These are phyloP conservation scores for Cucurbita pepo DNA, from an alignment of 306 rosid genomes.

Conservation along the genomic window DNA sequence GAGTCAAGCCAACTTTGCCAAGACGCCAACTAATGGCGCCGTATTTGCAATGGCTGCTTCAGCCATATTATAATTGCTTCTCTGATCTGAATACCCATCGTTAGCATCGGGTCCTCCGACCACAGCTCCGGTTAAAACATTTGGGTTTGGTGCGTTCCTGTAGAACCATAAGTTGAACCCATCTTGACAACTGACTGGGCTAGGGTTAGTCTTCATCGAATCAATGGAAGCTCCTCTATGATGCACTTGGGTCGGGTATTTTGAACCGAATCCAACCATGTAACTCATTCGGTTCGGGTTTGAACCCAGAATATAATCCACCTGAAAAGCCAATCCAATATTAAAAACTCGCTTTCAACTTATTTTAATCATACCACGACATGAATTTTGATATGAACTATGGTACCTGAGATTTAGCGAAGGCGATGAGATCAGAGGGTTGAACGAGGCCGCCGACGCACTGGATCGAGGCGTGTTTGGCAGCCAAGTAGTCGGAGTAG, in stretches of 20 bases:
- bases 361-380: no score
- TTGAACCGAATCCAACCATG: constrained; percentile 59
- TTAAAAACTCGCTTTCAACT: no score
- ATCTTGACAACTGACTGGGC: constrained; percentile 24
- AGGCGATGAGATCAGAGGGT: constrained; percentile 19
- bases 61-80: constrained; percentile 20
- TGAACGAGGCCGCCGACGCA: constrained; percentile 11
- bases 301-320: constrained; percentile 44
- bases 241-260: constrained; percentile 27
- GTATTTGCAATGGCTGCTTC: constrained; percentile 28
- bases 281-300: constrained; percentile 38
- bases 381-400: no score
- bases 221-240: constrained; percentile 62
- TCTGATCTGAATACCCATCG: constrained; percentile 22
- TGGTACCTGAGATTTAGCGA: constrained; percentile 32
- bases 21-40: constrained; percentile 45
- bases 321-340: constrained; percentile 10
- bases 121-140: constrained; percentile 37
- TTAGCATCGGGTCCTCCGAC: constrained; percentile 26
- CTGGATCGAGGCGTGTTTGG: constrained; percentile 9
- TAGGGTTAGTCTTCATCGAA: constrained; percentile 17
- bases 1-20: constrained; percentile 24
- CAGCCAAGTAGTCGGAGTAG: constrained; percentile 25
- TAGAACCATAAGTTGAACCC: constrained; percentile 26
- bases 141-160: constrained; percentile 32